A percentile compares a stretch with the other conserved stretches of the same genome.
These are phyloP conservation scores for Leccinellum rugosiceps DNA, from an alignment of 768 basidiomycete genomes.

Conservation along the genomic window DNA sequence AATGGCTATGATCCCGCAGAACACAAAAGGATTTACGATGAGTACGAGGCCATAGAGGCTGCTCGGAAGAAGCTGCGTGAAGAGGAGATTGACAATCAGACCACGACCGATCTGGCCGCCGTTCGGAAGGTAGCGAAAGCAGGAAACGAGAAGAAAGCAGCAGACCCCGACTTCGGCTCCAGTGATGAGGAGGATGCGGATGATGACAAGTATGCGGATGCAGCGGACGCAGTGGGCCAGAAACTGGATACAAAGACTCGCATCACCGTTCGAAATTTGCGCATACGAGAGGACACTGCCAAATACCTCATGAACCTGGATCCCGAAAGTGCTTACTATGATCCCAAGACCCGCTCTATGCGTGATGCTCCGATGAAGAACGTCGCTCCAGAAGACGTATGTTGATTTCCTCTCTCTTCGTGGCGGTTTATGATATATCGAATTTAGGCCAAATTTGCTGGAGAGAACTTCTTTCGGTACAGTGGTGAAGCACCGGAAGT, in stretches of 20 bases:
- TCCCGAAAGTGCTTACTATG: constrained; percentile 94
- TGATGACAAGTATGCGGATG: constrained; percentile 97
- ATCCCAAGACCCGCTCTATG: constrained; percentile 99
- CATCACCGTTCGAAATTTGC: constrained; percentile 95
- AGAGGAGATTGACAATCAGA: constrained; percentile 97
- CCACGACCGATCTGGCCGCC: constrained; percentile 85
- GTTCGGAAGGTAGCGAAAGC: constrained; percentile 96
- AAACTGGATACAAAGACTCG: constrained; percentile 98
- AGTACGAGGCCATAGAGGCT: constrained; percentile 90
- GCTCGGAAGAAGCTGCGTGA: constrained; percentile 89
- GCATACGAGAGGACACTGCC: constrained; percentile 98
- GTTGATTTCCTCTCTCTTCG: constrained; percentile 25
- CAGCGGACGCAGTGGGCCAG: constrained; percentile 96
- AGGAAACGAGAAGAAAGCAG: constrained; percentile 64
- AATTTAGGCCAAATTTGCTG: constrained; percentile 79
- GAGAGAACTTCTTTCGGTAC: constrained; percentile 92
- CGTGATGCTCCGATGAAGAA: constrained; percentile 87
- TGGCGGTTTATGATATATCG: neutral
- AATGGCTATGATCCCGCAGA: constrained; percentile 94
- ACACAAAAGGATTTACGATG: constrained; percentile 85
- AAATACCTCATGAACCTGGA: constrained; percentile 98
- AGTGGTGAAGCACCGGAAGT: constrained; percentile 93
- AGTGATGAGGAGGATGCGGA: constrained; percentile 95
- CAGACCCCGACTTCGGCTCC: constrained; percentile 91
- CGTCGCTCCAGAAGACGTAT: constrained; percentile 82